Percentiles rank a stretch among this genome's conserved stretches.
Conservation (phyloP, 2,329 filamentous ascomycete genomes). For the Alternaria gaisen region DNA sequence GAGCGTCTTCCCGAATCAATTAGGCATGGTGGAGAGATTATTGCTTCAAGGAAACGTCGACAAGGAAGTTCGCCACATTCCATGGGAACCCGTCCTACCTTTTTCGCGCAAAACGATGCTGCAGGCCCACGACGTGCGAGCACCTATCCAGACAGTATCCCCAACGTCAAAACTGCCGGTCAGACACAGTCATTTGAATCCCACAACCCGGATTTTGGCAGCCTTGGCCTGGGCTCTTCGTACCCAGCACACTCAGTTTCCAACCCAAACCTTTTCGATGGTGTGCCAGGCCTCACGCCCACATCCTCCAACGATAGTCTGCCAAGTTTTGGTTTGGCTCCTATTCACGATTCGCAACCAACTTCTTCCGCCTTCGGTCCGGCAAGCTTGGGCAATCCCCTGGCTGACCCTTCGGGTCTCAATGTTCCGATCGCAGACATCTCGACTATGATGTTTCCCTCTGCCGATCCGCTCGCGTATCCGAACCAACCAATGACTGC, state of each 20-base stretch:
- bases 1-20: slow-evolving; percentile 80
- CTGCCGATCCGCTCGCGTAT: slow-evolving; percentile 80
- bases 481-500: slow-evolving; percentile 76
- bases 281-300: slow-evolving; percentile 44
- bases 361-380: slow-evolving; percentile 43
- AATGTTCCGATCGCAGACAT: slow-evolving; percentile 70
- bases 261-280: slow-evolving; percentile 42
- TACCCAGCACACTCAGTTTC: slow-evolving; percentile 40
- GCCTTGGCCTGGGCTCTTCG: slow-evolving; percentile 37
- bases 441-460: slow-evolving; percentile 82
- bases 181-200: slow-evolving; percentile 37
- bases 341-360: slow-evolving; percentile 33
- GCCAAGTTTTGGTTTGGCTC: slow-evolving; percentile 36
- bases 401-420: slow-evolving; percentile 41
- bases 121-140: slow-evolving; percentile 42
- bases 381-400: slow-evolving; percentile 42
- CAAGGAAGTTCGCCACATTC: slow-evolving; percentile 50
- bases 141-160: slow-evolving; percentile 49
- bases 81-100: slow-evolving; percentile 34
- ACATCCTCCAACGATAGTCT: slow-evolving; percentile 43
- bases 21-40: slow-evolving; percentile 54
- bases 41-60: slow-evolving; percentile 49
- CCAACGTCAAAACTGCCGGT: slow-evolving; percentile 39
- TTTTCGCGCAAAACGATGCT: slow-evolving; percentile 36
- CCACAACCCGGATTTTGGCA: slow-evolving; percentile 40